These are phyloP conservation scores for Picocystis salinarum DNA, from an alignment of 139 green algal genomes.

Conservation along the genomic window DNA sequence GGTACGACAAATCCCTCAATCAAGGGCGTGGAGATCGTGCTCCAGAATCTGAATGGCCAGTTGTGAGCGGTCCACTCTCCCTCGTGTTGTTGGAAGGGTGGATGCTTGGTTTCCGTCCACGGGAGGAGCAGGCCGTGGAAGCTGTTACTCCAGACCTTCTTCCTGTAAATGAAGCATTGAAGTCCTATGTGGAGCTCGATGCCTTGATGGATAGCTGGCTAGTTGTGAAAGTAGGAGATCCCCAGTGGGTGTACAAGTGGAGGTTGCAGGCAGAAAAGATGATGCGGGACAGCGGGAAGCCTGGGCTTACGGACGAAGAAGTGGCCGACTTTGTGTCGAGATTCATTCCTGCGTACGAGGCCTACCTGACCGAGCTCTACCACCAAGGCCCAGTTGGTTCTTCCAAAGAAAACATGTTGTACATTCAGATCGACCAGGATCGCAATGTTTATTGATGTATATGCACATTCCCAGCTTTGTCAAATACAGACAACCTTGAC, in stretches of 20 bases:
- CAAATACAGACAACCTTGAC: too few relatives aligned
- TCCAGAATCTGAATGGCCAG: constrained; percentile 33
- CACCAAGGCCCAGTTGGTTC: constrained; percentile 35
- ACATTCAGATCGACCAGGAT: too few relatives aligned
- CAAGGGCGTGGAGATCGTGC: constrained; percentile 57
- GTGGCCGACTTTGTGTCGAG: constrained; percentile 72
- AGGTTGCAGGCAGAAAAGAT: constrained; percentile 71
- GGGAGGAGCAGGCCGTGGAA: constrained; percentile 10
- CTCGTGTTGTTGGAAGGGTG: constrained; percentile 96
- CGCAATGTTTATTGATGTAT: too few relatives aligned
- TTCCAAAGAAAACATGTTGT: too few relatives aligned
- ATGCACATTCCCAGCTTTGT: too few relatives aligned
- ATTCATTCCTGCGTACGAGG: constrained; percentile 89
- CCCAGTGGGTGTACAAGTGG: constrained; percentile 50
- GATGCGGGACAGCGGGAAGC: constrained; percentile 57
- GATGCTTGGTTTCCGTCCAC: constrained; percentile 69
- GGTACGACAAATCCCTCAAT: constrained; percentile 81
- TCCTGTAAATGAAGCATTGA: constrained; percentile 45
- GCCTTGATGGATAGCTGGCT: constrained; percentile 75
- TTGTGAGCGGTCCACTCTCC: constrained; percentile 46
- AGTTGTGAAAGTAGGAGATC: constrained; percentile 65
- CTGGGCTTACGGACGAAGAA: constrained; percentile 76
- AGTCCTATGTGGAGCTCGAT: constrained; percentile 54
- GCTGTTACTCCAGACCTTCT: constrained; percentile 34
- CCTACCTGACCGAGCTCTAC: constrained; percentile 76